Conservation (phyloP, 1,284 basidiomycete genomes). For the Sanguinoderma infundibulare region DNA sequence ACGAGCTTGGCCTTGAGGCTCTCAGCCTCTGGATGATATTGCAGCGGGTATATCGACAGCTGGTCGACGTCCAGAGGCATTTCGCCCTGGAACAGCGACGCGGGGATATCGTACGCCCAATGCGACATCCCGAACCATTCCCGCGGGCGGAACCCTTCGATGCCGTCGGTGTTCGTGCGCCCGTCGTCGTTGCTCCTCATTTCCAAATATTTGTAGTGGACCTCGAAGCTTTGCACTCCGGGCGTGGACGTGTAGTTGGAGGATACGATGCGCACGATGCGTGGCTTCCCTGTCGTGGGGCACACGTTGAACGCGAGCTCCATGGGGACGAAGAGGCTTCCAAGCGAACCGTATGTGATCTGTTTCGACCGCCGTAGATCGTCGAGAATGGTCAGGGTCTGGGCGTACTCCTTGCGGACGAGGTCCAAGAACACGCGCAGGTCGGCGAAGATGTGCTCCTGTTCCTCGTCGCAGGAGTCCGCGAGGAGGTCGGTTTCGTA, state of each 20-base stretch:
- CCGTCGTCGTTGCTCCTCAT: slow-evolving; percentile 39
- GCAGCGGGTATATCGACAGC: slow-evolving; percentile 53
- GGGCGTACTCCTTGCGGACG: slow-evolving; percentile 49
- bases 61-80: slow-evolving; percentile 51
- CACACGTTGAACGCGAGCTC: neutral
- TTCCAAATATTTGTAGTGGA: slow-evolving; percentile 51
- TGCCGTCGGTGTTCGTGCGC: slow-evolving; percentile 38
- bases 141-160: neutral
- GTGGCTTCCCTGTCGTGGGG: slow-evolving; percentile 40
- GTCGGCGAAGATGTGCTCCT: slow-evolving; percentile 44
- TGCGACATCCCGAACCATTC: slow-evolving; percentile 27
- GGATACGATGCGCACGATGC: slow-evolving; percentile 46
- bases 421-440: slow-evolving; percentile 40
- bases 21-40: slow-evolving; percentile 47
- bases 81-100: slow-evolving; percentile 39
- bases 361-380: slow-evolving; percentile 52
- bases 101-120: slow-evolving; percentile 40
- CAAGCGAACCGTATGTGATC: slow-evolving; percentile 57
- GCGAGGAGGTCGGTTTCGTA: slow-evolving; percentile 46
- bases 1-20: slow-evolving; percentile 42
- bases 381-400: slow-evolving; percentile 47
- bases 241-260: slow-evolving; percentile 33
- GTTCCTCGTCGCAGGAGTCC: slow-evolving; percentile 42
- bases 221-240: slow-evolving; percentile 41
- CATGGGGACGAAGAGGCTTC: slow-evolving; percentile 26